A percentile compares a stretch with the other conserved stretches of the same genome.
Evolutionary conservation across 176 grass and related monocot genomes (phyloP).

Genomic region (Oryza rufipogon): DNA sequence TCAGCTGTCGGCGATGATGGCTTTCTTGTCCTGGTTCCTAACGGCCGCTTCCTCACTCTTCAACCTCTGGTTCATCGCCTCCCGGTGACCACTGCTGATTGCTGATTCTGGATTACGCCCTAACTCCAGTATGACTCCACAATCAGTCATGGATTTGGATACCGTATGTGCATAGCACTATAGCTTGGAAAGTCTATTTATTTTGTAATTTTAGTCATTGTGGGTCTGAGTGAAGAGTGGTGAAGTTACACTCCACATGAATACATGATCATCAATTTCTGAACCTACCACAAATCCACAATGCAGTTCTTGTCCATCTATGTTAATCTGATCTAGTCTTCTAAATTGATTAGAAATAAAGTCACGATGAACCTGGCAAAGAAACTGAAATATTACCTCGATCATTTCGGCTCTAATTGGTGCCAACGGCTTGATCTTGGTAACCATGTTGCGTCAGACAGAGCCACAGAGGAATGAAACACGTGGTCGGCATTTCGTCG

Average conservation of each 20-base stretch:
- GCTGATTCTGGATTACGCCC: neutral
- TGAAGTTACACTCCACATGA: neutral
- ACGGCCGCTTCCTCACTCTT: slow-evolving; percentile 74
- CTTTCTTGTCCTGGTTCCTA: slow-evolving; percentile 85
- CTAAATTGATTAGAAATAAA: neutral
- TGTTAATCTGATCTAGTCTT: neutral
- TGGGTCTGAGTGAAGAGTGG: neutral
- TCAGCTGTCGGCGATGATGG: slow-evolving; percentile 76
- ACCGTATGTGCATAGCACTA: neutral
- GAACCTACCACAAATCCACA: neutral
- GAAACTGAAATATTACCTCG: neutral
- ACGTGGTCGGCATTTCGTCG: neutral
- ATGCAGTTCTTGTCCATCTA: neutral
- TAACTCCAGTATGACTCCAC: slow-evolving; percentile 3
- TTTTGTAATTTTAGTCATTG: neutral
- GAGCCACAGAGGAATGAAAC: neutral
- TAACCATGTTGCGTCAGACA: neutral
- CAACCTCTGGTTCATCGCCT: slow-evolving; percentile 83
- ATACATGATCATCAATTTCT: neutral
- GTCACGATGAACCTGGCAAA: neutral
- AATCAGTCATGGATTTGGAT: neutral
- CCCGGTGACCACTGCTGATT: slow-evolving; percentile 20
- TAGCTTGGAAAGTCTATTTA: neutral
- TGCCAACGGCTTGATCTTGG: neutral
- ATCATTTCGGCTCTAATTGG: neutral